Evolutionary conservation across 176 grass and related monocot genomes (phyloP), one percentile per base, ranked within the genome.

Genomic region (Tillandsia leiboldiana): DNA sequence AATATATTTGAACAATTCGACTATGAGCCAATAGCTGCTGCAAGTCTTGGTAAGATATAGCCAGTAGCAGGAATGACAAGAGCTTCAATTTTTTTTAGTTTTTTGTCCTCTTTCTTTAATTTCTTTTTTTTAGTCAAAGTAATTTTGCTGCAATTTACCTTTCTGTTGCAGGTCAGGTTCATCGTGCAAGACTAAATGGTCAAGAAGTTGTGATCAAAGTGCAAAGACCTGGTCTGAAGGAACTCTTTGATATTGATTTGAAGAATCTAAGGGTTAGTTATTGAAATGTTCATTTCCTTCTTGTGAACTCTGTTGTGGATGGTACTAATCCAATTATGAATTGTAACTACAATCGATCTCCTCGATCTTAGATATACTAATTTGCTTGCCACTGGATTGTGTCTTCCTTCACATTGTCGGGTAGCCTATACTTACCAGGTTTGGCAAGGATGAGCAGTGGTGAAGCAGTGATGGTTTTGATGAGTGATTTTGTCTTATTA

Each of bases 201-300:
- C 77, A 90, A 84, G 89, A 99, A 78, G 71, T 99, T 57, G 94
- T 86, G 48, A 85, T 99, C 75, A 99, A 99, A 82, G 94, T 99
- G 54, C 94, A 99, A 90, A 90, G 89, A 63, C 94, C 89, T 79
- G 87, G 89, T 78, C 82, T 99, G 49, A 99, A 99, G 67, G 94
- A 88, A 11, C 77, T 99, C 1, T 99, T 99, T 87, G 94, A 99
- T 74, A 99, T 99, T 83, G 94, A 99, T 83, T 80, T 99, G 72
- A 99, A 99, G 82, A 99, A 93, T 79, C 79, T 93, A 73, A 93
- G 94, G 77, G 94, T 85, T 71, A 73, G 70, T 81, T 62, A 56
- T 58, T 74, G 49, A 79, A 73, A 51, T 64, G 50, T 52, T 33
- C 68, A 69, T 82, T 50, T 63, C 73, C 26, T 10, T 69, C 48